Evolutionary conservation across 177 flowering plant genomes (phyloP).

Genomic region (Vitis hybrid): DNA sequence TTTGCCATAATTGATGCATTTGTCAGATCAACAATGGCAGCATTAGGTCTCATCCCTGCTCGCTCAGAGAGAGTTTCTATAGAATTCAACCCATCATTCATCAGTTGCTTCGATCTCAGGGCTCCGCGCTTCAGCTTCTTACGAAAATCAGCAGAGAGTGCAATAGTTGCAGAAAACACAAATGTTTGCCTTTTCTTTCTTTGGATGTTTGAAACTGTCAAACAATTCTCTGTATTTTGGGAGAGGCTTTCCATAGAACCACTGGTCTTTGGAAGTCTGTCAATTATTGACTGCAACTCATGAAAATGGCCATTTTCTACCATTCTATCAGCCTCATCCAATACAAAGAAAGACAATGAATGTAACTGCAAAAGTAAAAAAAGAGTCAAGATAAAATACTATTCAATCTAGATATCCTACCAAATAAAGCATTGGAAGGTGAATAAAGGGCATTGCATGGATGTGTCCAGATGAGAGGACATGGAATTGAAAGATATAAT

Average conservation of each 20-base stretch:
- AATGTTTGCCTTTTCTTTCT: slow-evolving; percentile 93
- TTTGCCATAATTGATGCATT: slow-evolving; percentile 72
- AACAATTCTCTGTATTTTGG: slow-evolving; percentile 46
- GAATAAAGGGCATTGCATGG: too few species aligned
- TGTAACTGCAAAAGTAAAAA: slow-evolving; percentile 67
- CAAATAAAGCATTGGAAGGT: too few species aligned
- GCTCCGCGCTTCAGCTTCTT: slow-evolving; percentile 86
- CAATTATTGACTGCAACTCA: slow-evolving; percentile 92
- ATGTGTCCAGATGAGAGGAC: too few species aligned
- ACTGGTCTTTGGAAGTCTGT: slow-evolving; percentile 69
- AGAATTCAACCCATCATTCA: slow-evolving; percentile 56
- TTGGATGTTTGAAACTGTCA: slow-evolving; percentile 54
- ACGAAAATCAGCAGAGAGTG: slow-evolving; percentile 88
- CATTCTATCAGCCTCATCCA: slow-evolving; percentile 99
- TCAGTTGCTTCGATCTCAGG: slow-evolving; percentile 39
- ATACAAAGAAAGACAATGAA: slow-evolving; percentile 89
- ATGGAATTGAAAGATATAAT: too few species aligned
- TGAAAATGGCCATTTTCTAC: slow-evolving; percentile 90
- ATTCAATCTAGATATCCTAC: too few species aligned
- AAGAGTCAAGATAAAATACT: not conserved
- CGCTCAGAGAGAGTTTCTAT: slow-evolving; percentile 80
- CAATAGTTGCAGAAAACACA: slow-evolving; percentile 96
- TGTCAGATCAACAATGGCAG: slow-evolving; percentile 85
- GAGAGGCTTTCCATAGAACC: slow-evolving; percentile 34
- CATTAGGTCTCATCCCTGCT: slow-evolving; percentile 89